phyloP scores from a whole-genome alignment of 768 basidiomycete genomes.

The Pisolithus microcarpus region DNA sequence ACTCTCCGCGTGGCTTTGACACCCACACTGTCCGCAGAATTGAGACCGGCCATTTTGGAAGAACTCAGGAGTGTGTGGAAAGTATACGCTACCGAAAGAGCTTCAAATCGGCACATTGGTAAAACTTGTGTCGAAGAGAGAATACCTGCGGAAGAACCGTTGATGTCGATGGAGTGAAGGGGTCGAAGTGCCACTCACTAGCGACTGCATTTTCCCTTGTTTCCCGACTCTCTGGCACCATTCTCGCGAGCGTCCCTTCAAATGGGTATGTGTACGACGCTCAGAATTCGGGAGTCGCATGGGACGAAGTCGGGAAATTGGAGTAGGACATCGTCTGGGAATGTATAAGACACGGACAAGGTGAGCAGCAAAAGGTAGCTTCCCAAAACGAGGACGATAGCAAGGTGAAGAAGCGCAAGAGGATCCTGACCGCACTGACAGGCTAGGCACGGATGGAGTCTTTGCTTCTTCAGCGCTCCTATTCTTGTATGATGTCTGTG shows the following conservation, averaged over 20 bases:
- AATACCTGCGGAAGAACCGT: background rate
- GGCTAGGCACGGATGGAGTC: slow-evolving; percentile 23
- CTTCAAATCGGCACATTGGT: background rate
- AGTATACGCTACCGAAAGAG: background rate
- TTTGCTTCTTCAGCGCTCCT: slow-evolving; percentile 37
- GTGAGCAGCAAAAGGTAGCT: background rate
- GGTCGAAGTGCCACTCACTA: background rate
- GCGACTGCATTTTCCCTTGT: too few species aligned
- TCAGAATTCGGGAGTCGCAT: slow-evolving; percentile 16
- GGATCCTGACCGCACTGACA: too few species aligned
- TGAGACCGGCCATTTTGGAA: slow-evolving; percentile 13
- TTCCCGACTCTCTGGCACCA: slow-evolving; percentile 34
- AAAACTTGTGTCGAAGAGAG: slow-evolving; percentile 4
- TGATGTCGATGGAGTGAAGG: background rate
- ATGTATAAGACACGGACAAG: slow-evolving; percentile 7
- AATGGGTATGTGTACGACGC: slow-evolving; percentile 20
- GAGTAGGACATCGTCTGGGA: slow-evolving; percentile 20
- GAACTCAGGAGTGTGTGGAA: slow-evolving; percentile 11
- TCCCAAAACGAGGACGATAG: too few species aligned
- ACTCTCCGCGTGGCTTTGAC: too few species aligned
- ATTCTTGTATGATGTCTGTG: slow-evolving; percentile 36
- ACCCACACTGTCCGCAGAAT: background rate
- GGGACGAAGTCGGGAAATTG: slow-evolving; percentile 22
- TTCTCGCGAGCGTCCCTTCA: slow-evolving; percentile 53
- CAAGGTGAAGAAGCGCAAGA: slow-evolving; percentile 7